A percentile compares a stretch with the other conserved stretches of the same genome.
Evolutionary conservation across 1,139 yeast species (phyloP).

Genomic region (Nadsonia starkeyi-henricii): DNA sequence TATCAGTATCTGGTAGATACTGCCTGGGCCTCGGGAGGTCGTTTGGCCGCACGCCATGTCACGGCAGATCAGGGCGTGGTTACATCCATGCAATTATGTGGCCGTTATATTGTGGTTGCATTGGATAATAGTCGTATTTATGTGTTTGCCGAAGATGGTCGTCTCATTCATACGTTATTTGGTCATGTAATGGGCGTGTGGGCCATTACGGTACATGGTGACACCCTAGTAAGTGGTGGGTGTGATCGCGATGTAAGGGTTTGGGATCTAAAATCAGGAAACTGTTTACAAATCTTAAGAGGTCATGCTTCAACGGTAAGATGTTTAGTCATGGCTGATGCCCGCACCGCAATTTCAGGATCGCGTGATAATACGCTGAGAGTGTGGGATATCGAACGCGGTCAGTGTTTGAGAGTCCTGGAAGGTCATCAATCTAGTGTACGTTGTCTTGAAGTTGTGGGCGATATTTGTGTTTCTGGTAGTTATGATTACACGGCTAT

Average conservation of each 20-base stretch:
- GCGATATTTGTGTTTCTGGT: constrained; percentile 37
- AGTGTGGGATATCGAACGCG: constrained; percentile 80
- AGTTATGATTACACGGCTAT: constrained; percentile 87
- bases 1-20: constrained; percentile 28
- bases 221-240: constrained; percentile 75
- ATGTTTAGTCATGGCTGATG: constrained; percentile 64
- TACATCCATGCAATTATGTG: constrained; percentile 26
- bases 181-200: constrained; percentile 98
- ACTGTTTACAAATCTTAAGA: constrained; percentile 63
- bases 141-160: constrained; percentile 46
- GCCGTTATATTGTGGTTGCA: constrained; percentile 27
- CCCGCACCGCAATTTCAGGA: constrained; percentile 69
- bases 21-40: constrained; percentile 31
- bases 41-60: constrained; percentile 27
- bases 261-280: constrained; percentile 73
- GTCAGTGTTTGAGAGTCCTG: constrained; percentile 59
- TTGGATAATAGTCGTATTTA: constrained; percentile 30
- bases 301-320: constrained; percentile 94
- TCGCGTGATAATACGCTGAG: constrained; percentile 81
- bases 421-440: constrained; percentile 64
- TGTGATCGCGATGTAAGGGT: constrained; percentile 82
- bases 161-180: constrained; percentile 47
- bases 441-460: constrained; percentile 56
- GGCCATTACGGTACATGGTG: constrained; percentile 77
- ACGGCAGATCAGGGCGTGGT: constrained; percentile 26